Evolutionary conservation across 306 rosid genomes (phyloP), one percentile per base, ranked within the genome.

Genomic region (Cercis canadensis): DNA sequence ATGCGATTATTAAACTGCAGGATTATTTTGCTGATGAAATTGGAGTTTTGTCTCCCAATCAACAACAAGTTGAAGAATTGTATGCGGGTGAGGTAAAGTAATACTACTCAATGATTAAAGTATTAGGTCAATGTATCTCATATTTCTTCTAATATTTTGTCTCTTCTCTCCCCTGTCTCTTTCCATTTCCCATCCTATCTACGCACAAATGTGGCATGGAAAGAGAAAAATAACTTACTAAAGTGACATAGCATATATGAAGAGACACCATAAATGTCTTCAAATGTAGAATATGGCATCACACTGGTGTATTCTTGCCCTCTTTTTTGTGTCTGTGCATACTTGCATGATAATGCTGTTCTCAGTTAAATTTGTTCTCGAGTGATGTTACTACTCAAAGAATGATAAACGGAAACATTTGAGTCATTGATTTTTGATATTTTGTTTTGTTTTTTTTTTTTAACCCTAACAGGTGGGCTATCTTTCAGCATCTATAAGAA

Each of bases 11-110:
- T 54, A 59, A 71, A 64, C 40, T 29, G 2, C 83, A 85, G 96
- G 97, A 88, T 53, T 92, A 92, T 65, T 88, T 69, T 87, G 97
- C 97, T 56, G 98, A 92, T 80, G 98, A 90, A 72, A 67, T 90
- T 71, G 98, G 98, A 77, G 98, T 92, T 69, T 79, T 92, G 66
- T 90, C 97, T 62, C 98, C 98, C 33, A 88, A 66, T 77, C 98
- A 92, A 84, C 70, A 80, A 65, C 93, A 88, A 75, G 98, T 87
- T 62, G 83, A 67, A 24, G 87, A 88, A 62, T 62, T 92, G 72
- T 90, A 63, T 76, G 93, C 97, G 15, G 98, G 98, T 17, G 98
- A 92, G 92, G 97, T 90, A 86, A 81, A 77, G 62, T 63, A 58
- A 67, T 70, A 40, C 66, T 62, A 47, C 66, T 74, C 41, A 41